A percentile compares a stretch with the other conserved stretches of the same genome.
Evolutionary conservation across 306 rosid genomes (phyloP).

Genomic region (Cajanus cajan): DNA sequence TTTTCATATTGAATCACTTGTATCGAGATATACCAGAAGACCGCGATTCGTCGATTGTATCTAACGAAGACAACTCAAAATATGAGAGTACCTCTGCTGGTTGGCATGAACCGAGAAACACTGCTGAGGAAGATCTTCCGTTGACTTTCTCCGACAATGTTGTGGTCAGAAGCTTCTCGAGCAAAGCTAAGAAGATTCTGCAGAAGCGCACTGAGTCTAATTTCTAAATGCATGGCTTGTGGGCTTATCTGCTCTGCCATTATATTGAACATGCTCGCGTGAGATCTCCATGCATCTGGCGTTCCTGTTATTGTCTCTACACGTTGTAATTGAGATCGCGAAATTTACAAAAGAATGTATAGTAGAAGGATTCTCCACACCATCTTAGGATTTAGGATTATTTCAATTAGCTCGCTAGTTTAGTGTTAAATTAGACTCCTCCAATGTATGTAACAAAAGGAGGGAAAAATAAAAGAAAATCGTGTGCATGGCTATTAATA

Average conservation of each 20-base stretch:
- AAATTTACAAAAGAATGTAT: slow-evolving; percentile 6
- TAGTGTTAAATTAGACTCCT: slow-evolving; percentile 1
- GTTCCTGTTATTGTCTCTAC: neutral
- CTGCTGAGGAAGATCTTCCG: slow-evolving; percentile 71
- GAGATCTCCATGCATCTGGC: neutral
- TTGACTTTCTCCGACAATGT: slow-evolving; percentile 69
- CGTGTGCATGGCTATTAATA: neutral
- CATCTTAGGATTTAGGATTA: neutral
- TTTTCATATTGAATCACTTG: slow-evolving; percentile 81
- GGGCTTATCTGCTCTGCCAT: neutral
- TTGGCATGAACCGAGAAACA: slow-evolving; percentile 52
- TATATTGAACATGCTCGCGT: neutral
- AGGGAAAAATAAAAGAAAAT: neutral
- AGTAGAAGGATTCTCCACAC: slow-evolving; percentile 21
- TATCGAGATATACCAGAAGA: slow-evolving; percentile 66
- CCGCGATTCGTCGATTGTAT: slow-evolving; percentile 22
- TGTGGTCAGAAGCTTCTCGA: slow-evolving; percentile 52
- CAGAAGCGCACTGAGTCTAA: slow-evolving; percentile 12
- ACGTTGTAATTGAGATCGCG: neutral
- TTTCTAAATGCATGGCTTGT: slow-evolving; percentile 16
- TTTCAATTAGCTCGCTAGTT: slow-evolving; percentile 9
- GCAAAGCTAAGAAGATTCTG: slow-evolving; percentile 48
- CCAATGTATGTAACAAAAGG: slow-evolving; percentile 22
- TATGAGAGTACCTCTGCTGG: slow-evolving; percentile 36
- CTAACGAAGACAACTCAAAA: slow-evolving; percentile 34